These are phyloP conservation scores for Alternaria hordeiaustralica DNA, from an alignment of 2,329 filamentous ascomycete species.

Conservation along the genomic window DNA sequence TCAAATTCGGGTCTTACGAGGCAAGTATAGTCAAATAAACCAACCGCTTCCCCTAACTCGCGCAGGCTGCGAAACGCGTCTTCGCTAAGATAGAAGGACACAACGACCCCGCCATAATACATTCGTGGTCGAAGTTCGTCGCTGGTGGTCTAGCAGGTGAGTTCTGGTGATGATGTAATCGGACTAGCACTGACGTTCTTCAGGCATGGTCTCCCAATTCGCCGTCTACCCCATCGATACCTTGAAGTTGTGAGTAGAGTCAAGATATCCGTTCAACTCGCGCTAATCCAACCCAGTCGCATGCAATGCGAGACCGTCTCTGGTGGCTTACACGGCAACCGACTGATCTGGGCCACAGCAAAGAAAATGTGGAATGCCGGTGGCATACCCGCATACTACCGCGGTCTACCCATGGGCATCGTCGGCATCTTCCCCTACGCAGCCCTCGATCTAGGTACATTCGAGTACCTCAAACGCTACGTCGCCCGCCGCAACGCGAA, in stretches of 20 bases:
- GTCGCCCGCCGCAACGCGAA: constrained; percentile 75
- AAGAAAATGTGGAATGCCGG: constrained; percentile 84
- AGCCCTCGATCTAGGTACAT: constrained; percentile 94
- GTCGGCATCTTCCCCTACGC: constrained; percentile 98
- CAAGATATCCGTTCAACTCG: not conserved
- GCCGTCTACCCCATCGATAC: constrained; percentile 95
- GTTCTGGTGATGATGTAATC: not conserved
- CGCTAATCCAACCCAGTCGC: constrained; percentile 56
- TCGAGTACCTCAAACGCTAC: constrained; percentile 85
- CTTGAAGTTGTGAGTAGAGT: constrained; percentile 67
- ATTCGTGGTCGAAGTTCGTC: constrained; percentile 84
- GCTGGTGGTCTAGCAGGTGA: constrained; percentile 81
- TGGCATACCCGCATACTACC: constrained; percentile 80
- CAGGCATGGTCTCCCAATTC: constrained; percentile 89
- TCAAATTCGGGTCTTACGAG: constrained; percentile 98
- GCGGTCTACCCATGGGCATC: constrained; percentile 90
- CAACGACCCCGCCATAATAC: constrained; percentile 78
- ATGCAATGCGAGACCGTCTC: constrained; percentile 95
- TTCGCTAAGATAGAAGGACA: constrained; percentile 89
- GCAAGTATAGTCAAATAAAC: constrained; percentile 46
- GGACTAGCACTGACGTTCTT: not conserved
- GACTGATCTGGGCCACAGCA: constrained; percentile 81
- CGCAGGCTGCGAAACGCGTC: constrained; percentile 79
- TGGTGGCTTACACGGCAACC: constrained; percentile 82
- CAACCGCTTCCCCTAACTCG: constrained; percentile 15